Evolutionary conservation across 1,284 basidiomycete species (phyloP), one percentile per base, ranked within the genome.

Genomic region (Mycosarcoma maydis): DNA sequence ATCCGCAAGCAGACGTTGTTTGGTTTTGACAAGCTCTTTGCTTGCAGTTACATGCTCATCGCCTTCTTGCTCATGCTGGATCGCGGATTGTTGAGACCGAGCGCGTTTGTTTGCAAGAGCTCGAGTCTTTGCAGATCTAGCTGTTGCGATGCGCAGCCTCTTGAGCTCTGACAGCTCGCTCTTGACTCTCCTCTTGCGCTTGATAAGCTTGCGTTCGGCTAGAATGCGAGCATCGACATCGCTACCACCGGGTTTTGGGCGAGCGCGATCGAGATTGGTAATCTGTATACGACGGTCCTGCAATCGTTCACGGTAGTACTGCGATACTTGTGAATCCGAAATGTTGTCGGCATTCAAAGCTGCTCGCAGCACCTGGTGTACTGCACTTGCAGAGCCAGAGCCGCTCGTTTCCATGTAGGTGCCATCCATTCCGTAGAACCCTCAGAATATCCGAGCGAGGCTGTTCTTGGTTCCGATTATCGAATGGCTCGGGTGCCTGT

Each of bases 231-330:
- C 61, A 29, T 50, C 24, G 2, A 27, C 37, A 24, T 71, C 57
- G 11, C 42, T 65, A 3, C 61, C 68, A 4, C 68, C 68, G 4
- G 68, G 34, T 29, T 60, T 52, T 19, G 70, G 70, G 6, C 70
- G 52, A 24, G 65, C 50, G 4, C 70, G 56, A 34, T 72, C 66
- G 36, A 67, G 70, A 19, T 72, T 72, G 41, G 50, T 57, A 37
- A 72, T 64, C 38, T 72, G 70, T 33, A 72, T 59, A 27, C 70
- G 54, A 29, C 62, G 60, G n/a, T 65, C 70, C n/a, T 69, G 61
- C 36, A 72, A 33, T 22, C 70, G 45, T 24, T 65, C 57, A 4
- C 47, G 52, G 17, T 56, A 64, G 53, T 65, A 70, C 33, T 62
- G 59, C 19, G 59, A 37, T 0, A 62, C 66, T 30, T 69, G 54